Evolutionary conservation across 192 early-diverging fungal species (phyloP), one percentile per base, ranked within the genome.

Genomic region (Podila clonocystis): DNA sequence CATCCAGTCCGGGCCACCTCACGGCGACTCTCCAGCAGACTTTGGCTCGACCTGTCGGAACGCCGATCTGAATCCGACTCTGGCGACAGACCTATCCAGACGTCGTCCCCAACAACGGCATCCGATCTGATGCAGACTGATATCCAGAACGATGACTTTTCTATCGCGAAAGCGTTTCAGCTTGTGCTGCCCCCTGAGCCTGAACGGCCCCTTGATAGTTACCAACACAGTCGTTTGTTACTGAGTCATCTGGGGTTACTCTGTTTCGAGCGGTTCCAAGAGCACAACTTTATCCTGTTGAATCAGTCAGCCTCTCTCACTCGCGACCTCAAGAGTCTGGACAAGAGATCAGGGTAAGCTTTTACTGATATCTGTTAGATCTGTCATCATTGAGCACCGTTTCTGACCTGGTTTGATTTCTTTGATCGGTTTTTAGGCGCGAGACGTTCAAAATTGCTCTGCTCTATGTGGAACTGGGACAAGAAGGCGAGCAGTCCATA

Each of bases 401-500:
- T 45, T 45, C 41, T 45, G 11, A 45, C 15, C 2, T 45, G 13
- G 41, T 15, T 45, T 45, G 41, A 45, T 17, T 24, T 55, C 22
- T 22, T 55, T 24, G n/a, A 15, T 49, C 6, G 26, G 24, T 1
- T 5, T 29, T 5, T 67, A 74, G 93, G n/a, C 89, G 93, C 12
- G 97, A 98, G 77, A 93, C 92, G 0, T 88, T 96, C 73, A 98
- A 99, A 67, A 80, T 98, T 55, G 98, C 94, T 4, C 61, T 99
- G 3, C 63, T 99, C 7, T 99, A 99, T 86, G 95, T 99, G 30
- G 96, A 89, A 0, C 87, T 89, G 13, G 95, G 94, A 1, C 97
- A 98, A 82, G 95, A 97, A 82, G 93, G 94, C 59, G 98, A 98
- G 67, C 79, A 88, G 7, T 87, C 89, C 67, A 96, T 99, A 26